Evolutionary conservation across 1,139 yeast species (phyloP).

Genomic region (Yamadazyma sp.): DNA sequence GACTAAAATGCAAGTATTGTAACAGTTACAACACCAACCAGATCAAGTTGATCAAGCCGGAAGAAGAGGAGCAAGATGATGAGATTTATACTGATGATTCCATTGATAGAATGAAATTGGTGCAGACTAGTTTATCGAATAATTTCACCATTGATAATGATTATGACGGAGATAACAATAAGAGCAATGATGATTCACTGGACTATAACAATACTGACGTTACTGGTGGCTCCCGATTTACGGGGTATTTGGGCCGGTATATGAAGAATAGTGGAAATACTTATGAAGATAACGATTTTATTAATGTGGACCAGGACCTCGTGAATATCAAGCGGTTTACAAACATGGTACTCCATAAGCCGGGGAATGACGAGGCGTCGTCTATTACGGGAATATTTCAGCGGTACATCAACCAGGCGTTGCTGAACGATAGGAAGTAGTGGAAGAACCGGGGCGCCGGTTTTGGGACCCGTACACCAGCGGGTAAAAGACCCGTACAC

Average conservation of each 20-base stretch:
- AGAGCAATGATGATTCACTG: slow-evolving; percentile 14
- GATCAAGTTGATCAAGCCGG: slow-evolving; percentile 59
- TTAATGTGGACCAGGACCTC: slow-evolving; percentile 21
- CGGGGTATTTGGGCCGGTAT: slow-evolving; percentile 18
- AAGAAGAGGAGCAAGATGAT: slow-evolving; percentile 40
- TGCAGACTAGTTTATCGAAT: slow-evolving; percentile 36
- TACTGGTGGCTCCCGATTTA: slow-evolving; percentile 17
- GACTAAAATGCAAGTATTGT: slow-evolving; percentile 84
- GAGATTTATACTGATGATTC: slow-evolving; percentile 14
- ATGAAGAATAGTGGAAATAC: slow-evolving; percentile 14
- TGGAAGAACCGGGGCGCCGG: too few relatives aligned
- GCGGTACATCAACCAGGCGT: slow-evolving; percentile 37
- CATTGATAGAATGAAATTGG: slow-evolving; percentile 28
- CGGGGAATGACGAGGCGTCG: slow-evolving; percentile 24
- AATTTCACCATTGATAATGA: slow-evolving; percentile 39
- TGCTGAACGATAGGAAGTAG: slow-evolving; percentile 6
- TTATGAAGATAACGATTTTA: slow-evolving; percentile 15
- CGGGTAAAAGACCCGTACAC: too few relatives aligned
- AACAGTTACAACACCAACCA: slow-evolving; percentile 84
- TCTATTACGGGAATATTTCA: slow-evolving; percentile 41
- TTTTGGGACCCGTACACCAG: too few relatives aligned
- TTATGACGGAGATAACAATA: slow-evolving; percentile 20
- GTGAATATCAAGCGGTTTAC: slow-evolving; percentile 31
- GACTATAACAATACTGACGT: neutral
- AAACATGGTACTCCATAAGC: slow-evolving; percentile 18